These are phyloP conservation scores for Phytophthora ohioensis DNA, from an alignment of 352 stramenopile species.

Conservation along the genomic window DNA sequence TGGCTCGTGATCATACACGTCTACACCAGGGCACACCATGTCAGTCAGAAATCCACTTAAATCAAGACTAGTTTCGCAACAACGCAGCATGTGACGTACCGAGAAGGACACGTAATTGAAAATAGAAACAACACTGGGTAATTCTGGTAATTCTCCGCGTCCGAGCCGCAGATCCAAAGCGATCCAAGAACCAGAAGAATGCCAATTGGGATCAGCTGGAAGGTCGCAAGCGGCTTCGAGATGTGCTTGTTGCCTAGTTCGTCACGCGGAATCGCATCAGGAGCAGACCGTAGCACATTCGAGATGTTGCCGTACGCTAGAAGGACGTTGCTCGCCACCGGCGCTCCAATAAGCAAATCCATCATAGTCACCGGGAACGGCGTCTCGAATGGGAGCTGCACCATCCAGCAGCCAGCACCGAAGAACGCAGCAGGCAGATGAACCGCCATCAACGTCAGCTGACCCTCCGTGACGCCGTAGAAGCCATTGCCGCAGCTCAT, in stretches of 20 bases:
- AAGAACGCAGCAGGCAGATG: constrained; percentile 70
- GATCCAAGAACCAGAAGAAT: constrained; percentile 66
- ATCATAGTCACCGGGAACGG: constrained; percentile 50
- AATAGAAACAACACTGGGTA: constrained; percentile 86
- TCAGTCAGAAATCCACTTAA: background rate
- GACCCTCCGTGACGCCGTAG: constrained; percentile 87
- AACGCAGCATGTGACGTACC: constrained; percentile 41
- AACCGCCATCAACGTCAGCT: constrained; percentile 76
- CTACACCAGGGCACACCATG: constrained; percentile 38
- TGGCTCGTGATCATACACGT: constrained; percentile 91
- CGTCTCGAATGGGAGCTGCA: constrained; percentile 39
- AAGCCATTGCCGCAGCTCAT: constrained; percentile 90
- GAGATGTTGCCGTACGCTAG: constrained; percentile 78
- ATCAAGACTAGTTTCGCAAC: background rate
- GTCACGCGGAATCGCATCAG: constrained; percentile 61
- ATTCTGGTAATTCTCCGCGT: constrained; percentile 64
- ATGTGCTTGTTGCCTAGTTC: constrained; percentile 89
- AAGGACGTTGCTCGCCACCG: constrained; percentile 81
- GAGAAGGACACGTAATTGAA: constrained; percentile 89
- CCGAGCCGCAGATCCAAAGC: constrained; percentile 79
- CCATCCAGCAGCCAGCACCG: constrained; percentile 65
- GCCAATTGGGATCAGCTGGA: constrained; percentile 77
- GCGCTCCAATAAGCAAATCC: constrained; percentile 57
- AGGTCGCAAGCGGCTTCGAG: constrained; percentile 78
- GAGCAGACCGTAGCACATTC: constrained; percentile 70